These are phyloP conservation scores for Calonectria honghensis DNA, from an alignment of 2,329 filamentous ascomycete species.

Conservation along the genomic window DNA sequence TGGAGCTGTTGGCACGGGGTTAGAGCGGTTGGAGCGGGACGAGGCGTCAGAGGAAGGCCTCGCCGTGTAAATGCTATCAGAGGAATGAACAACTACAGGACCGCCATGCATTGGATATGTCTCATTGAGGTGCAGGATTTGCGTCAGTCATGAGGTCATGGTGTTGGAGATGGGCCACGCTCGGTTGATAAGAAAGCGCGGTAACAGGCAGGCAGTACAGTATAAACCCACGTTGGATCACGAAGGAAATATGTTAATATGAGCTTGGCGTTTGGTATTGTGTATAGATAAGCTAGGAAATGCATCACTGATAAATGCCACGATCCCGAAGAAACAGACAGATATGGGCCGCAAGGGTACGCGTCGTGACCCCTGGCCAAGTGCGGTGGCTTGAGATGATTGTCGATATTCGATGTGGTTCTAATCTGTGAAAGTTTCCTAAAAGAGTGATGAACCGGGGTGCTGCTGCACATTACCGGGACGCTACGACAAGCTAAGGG, in stretches of 20 bases:
- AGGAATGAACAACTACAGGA: background rate
- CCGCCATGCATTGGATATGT: slow-evolving; percentile 26
- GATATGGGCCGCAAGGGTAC: slow-evolving; percentile 32
- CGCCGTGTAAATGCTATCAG: slow-evolving; percentile 57
- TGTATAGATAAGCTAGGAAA: slow-evolving; percentile 31
- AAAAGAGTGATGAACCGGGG: slow-evolving; percentile 36
- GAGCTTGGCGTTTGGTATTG: slow-evolving; percentile 36
- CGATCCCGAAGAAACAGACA: slow-evolving; percentile 1
- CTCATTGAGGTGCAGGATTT: slow-evolving; percentile 38
- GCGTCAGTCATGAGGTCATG: slow-evolving; percentile 1
- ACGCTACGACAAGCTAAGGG: slow-evolving; percentile 12
- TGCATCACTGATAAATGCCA: slow-evolving; percentile 25
- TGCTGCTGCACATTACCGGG: slow-evolving; percentile 22
- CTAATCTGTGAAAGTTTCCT: slow-evolving; percentile 1
- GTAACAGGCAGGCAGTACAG: slow-evolving; percentile 36
- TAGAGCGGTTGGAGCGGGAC: slow-evolving; percentile 74
- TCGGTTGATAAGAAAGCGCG: background rate
- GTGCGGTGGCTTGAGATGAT: slow-evolving; percentile 21
- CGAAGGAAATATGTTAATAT: slow-evolving; percentile 33
- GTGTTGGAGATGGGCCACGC: background rate
- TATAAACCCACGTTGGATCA: slow-evolving; percentile 39
- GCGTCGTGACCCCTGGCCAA: slow-evolving; percentile 30
- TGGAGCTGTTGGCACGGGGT: slow-evolving; percentile 74
- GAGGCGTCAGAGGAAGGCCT: slow-evolving; percentile 70
- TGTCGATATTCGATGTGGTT: slow-evolving; percentile 27